Evolutionary conservation across 192 early-diverging fungal genomes (phyloP).

Genomic region (Lobosporangium transversale): DNA sequence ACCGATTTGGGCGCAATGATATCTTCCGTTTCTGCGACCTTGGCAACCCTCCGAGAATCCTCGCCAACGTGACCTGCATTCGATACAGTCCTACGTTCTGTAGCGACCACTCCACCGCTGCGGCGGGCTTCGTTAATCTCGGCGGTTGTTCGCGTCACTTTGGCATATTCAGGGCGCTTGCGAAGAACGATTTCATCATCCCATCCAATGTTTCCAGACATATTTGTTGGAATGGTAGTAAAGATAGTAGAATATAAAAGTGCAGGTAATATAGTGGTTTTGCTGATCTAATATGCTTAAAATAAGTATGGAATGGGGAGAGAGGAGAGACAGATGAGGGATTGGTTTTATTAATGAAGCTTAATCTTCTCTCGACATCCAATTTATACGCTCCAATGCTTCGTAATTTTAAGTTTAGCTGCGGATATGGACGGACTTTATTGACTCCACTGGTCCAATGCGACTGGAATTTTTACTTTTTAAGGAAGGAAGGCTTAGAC

Average conservation of each 20-base stretch:
- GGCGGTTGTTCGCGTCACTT: slow-evolving; percentile 65
- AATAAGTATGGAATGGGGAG: neutral
- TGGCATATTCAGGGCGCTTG: slow-evolving; percentile 72
- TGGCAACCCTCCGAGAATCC: slow-evolving; percentile 82
- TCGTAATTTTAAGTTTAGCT: no score
- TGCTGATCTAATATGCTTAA: no score
- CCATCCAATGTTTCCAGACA: slow-evolving; percentile 68
- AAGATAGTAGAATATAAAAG: neutral
- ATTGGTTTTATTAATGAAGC: no score
- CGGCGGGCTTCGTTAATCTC: slow-evolving; percentile 82
- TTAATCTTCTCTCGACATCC: no score
- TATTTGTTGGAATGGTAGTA: neutral
- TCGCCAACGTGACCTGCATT: slow-evolving; percentile 70
- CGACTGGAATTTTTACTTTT: no score
- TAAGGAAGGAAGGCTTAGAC: neutral
- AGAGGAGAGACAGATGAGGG: neutral
- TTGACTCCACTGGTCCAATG: slow-evolving; percentile 6
- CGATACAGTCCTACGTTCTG: slow-evolving; percentile 76
- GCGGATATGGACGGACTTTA: no score
- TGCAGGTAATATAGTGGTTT: no score
- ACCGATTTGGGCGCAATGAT: slow-evolving; percentile 75
- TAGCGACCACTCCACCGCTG: slow-evolving; percentile 72
- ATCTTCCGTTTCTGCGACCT: slow-evolving; percentile 89
- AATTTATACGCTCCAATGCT: no score
- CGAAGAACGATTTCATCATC: slow-evolving; percentile 82